These are phyloP conservation scores for Cercospora sp. DNA, from an alignment of 2,329 filamentous ascomycete genomes.

Conservation along the genomic window DNA sequence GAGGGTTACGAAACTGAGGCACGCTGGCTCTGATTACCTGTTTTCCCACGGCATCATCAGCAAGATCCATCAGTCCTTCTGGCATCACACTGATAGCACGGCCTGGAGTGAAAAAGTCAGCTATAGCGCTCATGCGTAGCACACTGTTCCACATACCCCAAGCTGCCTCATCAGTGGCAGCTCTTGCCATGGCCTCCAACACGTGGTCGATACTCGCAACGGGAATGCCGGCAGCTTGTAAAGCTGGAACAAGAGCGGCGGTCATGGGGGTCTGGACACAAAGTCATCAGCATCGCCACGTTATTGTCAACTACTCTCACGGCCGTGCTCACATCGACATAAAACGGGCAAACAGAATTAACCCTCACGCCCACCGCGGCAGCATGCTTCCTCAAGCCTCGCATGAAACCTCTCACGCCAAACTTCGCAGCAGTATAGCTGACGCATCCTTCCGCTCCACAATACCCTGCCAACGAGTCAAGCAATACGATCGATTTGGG, in stretches of 20 bases:
- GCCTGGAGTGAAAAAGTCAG: background rate
- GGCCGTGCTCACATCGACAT: conserved; percentile 9
- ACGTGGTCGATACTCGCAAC: conserved; percentile 3
- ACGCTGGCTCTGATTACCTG: background rate
- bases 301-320: too few relatives aligned
- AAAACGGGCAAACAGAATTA: conserved; percentile 10
- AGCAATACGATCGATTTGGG: conserved; percentile 6
- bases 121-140: background rate
- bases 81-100: conserved; percentile 10
- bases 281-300: background rate
- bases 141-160: background rate
- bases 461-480: conserved; percentile 5
- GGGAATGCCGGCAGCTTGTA: background rate
- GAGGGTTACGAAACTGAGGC: background rate
- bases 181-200: conserved; percentile 5
- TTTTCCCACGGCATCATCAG: conserved; percentile 2
- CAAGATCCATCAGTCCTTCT: conserved; percentile 7
- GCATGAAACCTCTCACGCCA: conserved; percentile 4
- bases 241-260: background rate
- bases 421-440: conserved; percentile 8
- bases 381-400: conserved; percentile 8
- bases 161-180: conserved; percentile 4
- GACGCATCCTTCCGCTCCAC: conserved; percentile 2
- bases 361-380: conserved; percentile 3
- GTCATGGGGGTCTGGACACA: conserved; percentile 7